Evolutionary conservation across 2,329 filamentous ascomycete species (phyloP).

Genomic region (Penicillium digitatum): DNA sequence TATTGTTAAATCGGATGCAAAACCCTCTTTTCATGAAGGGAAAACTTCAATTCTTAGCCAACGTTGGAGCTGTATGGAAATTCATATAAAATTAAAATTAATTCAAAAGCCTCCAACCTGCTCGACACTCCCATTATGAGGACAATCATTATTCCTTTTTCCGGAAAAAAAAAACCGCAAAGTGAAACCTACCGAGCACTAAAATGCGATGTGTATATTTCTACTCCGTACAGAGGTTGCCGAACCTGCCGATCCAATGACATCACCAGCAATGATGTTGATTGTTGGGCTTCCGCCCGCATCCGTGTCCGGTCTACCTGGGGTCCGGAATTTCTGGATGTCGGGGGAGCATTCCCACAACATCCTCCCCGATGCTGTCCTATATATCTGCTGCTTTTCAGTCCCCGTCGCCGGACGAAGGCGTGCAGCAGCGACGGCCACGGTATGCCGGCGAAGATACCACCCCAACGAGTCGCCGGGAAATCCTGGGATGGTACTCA

Average conservation of each 20-base stretch:
- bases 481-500: constrained; percentile 85
- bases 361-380: constrained; percentile 17
- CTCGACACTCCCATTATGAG: too few species aligned
- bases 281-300: constrained; percentile 3
- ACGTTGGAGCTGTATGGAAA: too few species aligned
- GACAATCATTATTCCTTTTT: too few species aligned
- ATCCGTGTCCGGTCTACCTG: constrained; percentile 6
- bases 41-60: too few species aligned
- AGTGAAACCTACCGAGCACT: too few species aligned
- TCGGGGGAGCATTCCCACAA: not conserved
- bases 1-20: too few species aligned
- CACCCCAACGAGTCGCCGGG: constrained; percentile 73
- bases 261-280: not conserved
- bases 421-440: constrained; percentile 35
- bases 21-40: too few species aligned
- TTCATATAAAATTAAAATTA: too few species aligned
- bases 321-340: not conserved
- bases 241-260: constrained; percentile 4
- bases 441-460: constrained; percentile 78
- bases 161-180: too few species aligned
- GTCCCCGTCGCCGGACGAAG: constrained; percentile 16
- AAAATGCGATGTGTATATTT: not conserved
- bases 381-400: constrained; percentile 17
- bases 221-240: not conserved
- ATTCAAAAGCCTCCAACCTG: too few species aligned